These are phyloP conservation scores for Megacollybia platyphylla DNA, from an alignment of 1,284 basidiomycete genomes.

Conservation along the genomic window DNA sequence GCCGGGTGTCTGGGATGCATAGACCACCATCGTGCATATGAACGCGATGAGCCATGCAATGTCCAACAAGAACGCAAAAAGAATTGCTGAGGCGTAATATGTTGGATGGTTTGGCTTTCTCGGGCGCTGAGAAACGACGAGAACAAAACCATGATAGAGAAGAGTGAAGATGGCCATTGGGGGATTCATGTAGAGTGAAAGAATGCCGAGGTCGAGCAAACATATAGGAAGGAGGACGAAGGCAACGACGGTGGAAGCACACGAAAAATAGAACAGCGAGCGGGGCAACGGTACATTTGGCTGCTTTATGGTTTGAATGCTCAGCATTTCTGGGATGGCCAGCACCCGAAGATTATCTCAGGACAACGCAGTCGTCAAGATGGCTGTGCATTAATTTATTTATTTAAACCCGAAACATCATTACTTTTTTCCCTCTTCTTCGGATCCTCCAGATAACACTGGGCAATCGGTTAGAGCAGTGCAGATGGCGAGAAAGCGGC, in stretches of 20 bases:
- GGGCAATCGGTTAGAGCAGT: neutral
- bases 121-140: slow-evolving; percentile 15
- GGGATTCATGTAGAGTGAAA: slow-evolving; percentile 19
- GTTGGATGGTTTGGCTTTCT: slow-evolving; percentile 14
- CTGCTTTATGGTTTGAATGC: slow-evolving; percentile 3
- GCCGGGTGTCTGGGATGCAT: slow-evolving; percentile 9
- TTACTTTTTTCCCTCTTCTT: too few species aligned
- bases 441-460: too few species aligned
- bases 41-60: slow-evolving; percentile 17
- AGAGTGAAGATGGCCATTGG: slow-evolving; percentile 17
- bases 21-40: slow-evolving; percentile 15
- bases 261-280: slow-evolving; percentile 15
- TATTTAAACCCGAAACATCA: too few species aligned
- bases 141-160: slow-evolving; percentile 14
- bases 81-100: slow-evolving; percentile 19
- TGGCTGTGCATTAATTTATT: too few species aligned
- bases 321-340: too few species aligned
- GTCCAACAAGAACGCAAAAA: slow-evolving; percentile 17
- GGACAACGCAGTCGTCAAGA: too few species aligned
- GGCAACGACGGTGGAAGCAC: slow-evolving; percentile 13
- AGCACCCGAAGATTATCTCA: too few species aligned
- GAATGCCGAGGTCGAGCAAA: slow-evolving; percentile 18
- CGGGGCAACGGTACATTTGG: slow-evolving; percentile 2
- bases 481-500: slow-evolving; percentile 9
- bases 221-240: slow-evolving; percentile 16